These are phyloP conservation scores for Earliella scabrosa DNA, from an alignment of 1,284 basidiomycete genomes.

Conservation along the genomic window DNA sequence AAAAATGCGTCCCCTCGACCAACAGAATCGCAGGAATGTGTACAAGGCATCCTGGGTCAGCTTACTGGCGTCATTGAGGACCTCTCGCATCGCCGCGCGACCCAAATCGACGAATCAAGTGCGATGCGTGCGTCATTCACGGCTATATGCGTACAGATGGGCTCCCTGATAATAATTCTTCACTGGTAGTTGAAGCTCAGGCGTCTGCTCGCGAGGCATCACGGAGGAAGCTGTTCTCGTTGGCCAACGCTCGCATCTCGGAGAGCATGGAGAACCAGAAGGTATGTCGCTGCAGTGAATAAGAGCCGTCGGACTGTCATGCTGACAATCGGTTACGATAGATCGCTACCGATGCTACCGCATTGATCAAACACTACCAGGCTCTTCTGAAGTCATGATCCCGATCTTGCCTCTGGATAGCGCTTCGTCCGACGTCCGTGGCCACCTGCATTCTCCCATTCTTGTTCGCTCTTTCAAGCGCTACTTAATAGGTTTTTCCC, in stretches of 20 bases:
- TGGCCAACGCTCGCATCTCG: slow-evolving; percentile 42
- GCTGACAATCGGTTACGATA: too few relatives aligned
- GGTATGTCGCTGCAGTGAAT: slow-evolving; percentile 34
- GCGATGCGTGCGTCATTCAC: slow-evolving; percentile 37
- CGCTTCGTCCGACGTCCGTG: too few relatives aligned
- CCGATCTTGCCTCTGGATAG: neutral
- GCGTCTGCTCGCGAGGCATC: slow-evolving; percentile 39
- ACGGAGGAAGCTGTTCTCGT: slow-evolving; percentile 40
- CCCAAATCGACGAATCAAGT: slow-evolving; percentile 40
- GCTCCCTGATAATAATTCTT: neutral
- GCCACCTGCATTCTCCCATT: too few relatives aligned
- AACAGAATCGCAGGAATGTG: slow-evolving; percentile 35
- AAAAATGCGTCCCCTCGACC: neutral
- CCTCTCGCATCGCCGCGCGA: slow-evolving; percentile 38
- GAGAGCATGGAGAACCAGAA: slow-evolving; percentile 47
- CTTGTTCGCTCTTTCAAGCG: too few relatives aligned
- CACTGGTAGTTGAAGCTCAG: slow-evolving; percentile 39
- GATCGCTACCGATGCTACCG: slow-evolving; percentile 46
- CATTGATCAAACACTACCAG: slow-evolving; percentile 50
- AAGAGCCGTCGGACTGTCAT: too few relatives aligned
- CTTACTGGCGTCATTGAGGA: slow-evolving; percentile 41
- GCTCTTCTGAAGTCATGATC: slow-evolving; percentile 39
- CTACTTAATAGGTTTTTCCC: too few relatives aligned
- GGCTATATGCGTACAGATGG: neutral
- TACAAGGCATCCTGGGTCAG: slow-evolving; percentile 34